A percentile compares a stretch with the other conserved stretches of the same genome.
These are phyloP conservation scores for cucumber (Cucumis sativus) DNA, from an alignment of 306 rosid genomes.

Conservation along the genomic window Cucumber_9930_V3 NC_026657.2:31405501-31406000, in stretches of 20 bases:
- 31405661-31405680: constrained; percentile 43
- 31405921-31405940: neutral
- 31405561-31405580: neutral
- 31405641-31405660: constrained; percentile 8
- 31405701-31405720: constrained; percentile 12
- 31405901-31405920: neutral
- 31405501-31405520: neutral
- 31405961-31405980: neutral
- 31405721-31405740: constrained; percentile 5
- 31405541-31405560: neutral
- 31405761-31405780: neutral
- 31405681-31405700: constrained; percentile 8
- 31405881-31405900: neutral
- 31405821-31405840: neutral
- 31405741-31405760: constrained; percentile 2
- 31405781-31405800: neutral
- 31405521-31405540: neutral
- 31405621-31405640: neutral
- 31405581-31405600: neutral
- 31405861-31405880: neutral
- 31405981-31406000: too few relatives aligned
- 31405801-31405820: neutral
- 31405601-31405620: neutral
- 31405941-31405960: neutral
- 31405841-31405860: neutral